Base-by-base conservation (phyloP, 805 yeast species). In the Candida koratica region DNA sequence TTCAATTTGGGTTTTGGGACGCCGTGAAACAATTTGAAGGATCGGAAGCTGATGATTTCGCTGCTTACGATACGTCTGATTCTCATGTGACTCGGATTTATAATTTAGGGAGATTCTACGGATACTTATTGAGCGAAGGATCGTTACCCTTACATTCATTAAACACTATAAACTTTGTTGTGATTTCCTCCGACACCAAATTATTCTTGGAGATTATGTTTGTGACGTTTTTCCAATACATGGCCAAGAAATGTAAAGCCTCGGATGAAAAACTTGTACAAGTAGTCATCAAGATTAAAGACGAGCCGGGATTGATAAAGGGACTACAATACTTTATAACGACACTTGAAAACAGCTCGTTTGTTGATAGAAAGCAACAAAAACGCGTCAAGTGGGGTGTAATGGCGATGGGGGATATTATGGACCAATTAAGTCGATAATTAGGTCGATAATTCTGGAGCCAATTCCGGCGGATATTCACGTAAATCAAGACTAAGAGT, bases 1-100 rank as follows among this genome's bases (percentile, higher is more conserved):
- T 93, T 49, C 97, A 90, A 53, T 88, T 93, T 55, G 67, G 78
- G 48, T 67, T 93, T 26, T 93, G 97, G 97, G 96, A 93, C 56
- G 70, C 79, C 28, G 49, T 89, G 12, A 79, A 79, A 46, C 85
- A 79, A 23, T 64, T 86, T 28, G 95, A 85, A 44, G 57, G 58
- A 3, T 15, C 42, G 4, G 69, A 63, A 5, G 71, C 61, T 5
- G 64, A 58, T 2, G 68, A 61, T 15, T 75, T 71, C 4, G 64
- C 57, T 1, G 68, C 60, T 13, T 60, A 58, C 28, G 61, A 63
- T 25, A 56, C 58, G n/a, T 69, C 56, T 6, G 81, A 76, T 28
- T 49, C 67, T 6, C 73, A 75, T 46, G 55, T 84, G 23, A 75
- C 73, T 46, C 75, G 75, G 45, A 67, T 80, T 15, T 69, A 84